Base-by-base conservation (phyloP, 2,329 filamentous ascomycete genomes). In the Beauveria sp. region DNA sequence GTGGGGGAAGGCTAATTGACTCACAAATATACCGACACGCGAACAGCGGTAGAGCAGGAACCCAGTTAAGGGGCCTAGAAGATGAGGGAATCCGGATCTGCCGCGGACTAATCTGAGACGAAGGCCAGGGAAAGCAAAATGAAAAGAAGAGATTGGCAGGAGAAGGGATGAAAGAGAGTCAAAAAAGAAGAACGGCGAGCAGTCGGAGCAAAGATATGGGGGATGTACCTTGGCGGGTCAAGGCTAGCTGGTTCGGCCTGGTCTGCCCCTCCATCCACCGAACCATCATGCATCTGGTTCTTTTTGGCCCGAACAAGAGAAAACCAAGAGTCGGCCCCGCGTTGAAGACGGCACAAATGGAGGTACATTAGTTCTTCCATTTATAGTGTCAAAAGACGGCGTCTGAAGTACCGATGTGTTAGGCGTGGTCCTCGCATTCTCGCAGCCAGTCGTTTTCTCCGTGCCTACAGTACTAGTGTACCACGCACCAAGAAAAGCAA, bases 31-130 rank as follows among this genome's bases (percentile, higher is more conserved):
- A 28, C 30, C 24, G 3, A n/a, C 26, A 45, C 45, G 7, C 40
- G 28, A 47, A 22, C 26, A 51, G 26, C 14, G 49, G 58, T 16
- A 6, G 14, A 22, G 22, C 28, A 54, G 58, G 51, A 54, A 60
- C 58, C 58, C 58, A 60, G 51, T 60, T 10, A 60, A 60, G 58
- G 58, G 58, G 58, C 58, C 58, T 54, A 34, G 30, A 22, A 34
- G 9, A 16, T 14, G 28, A 24, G 5, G 28, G n/a, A 38, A 26
- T 20, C 22, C n/a, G n/a, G 26, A 42, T 54, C 45, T 53, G 42
- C 40, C 22, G 26, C 49, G 40, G 1, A 28, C 40, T 9, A 4
- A 22, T 34, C 24, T 14, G 38, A 30, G 40, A 45, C 1, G 20
- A 14, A 10, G 22, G 58, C 22, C 26, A 45, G 58, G 30, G 38